Base-by-base conservation (phyloP, 1,139 yeast species). In the Saccharomycopsis hybrid region DNA sequence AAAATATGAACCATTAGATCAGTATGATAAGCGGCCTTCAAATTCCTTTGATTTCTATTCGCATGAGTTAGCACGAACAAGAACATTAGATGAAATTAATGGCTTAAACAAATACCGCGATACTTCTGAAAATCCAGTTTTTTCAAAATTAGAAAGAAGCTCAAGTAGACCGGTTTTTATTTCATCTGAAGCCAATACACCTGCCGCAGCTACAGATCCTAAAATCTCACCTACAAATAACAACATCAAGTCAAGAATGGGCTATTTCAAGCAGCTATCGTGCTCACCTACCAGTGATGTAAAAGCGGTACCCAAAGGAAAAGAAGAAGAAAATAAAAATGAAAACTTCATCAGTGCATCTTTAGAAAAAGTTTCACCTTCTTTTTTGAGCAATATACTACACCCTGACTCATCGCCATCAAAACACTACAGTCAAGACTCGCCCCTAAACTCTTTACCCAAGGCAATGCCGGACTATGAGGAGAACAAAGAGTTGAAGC, bases 331-430 rank as follows among this genome's bases (percentile, higher is more conserved):
- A 3, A 7, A 27, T n/a, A 33, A 24, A 8, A 11, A 27, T n/a
- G 33, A 27, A 4, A 24, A 36, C n/a, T 9, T 28, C 25, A 7
- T 29, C 2, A 13, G 29, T 13, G 18, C 47, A 5, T 44, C 47
- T 4, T 27, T 37, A 11, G 47, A 44, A 29, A 44, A 44, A 24
- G 18, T 44, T 7, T 44, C 47, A 1, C 47, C 47, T 2, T 33
- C 41, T 11, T 36, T 44, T 30, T 33, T 43, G 7, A 27, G 18
- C 27, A 31, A 31, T 11, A 33, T 33, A 11, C 18, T 43, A 4
- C 31, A 43, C 32, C 25, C 33, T 2, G 37, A 37, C 13, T 8
- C 24, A 2, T 43, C 46, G 2, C 46, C 46, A 27, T 13, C 46
- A 5, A 43, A 43, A 28, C 2, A 13, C 32, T 2, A n/a, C 4